These are phyloP conservation scores for Terfezia claveryi DNA, from an alignment of 495 filamentous ascomycete genomes.

Conservation along the genomic window DNA sequence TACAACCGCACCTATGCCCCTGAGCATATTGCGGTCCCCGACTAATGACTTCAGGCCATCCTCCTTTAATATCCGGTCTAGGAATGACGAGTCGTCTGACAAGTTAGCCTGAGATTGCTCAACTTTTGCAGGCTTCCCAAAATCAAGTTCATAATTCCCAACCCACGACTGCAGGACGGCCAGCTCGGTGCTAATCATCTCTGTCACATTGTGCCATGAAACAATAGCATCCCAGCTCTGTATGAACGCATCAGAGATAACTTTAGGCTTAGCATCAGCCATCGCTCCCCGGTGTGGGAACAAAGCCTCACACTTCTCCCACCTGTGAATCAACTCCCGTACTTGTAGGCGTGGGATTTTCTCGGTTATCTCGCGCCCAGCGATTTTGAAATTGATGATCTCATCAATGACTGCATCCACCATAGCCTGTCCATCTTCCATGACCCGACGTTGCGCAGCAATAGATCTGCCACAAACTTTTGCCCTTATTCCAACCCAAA, in stretches of 20 bases:
- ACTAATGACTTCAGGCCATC: slow-evolving; percentile 83
- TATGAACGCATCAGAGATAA: slow-evolving; percentile 48
- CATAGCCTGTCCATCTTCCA: slow-evolving; percentile 52
- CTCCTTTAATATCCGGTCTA: slow-evolving; percentile 95
- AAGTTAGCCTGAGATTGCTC: slow-evolving; percentile 23
- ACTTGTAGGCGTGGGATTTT: slow-evolving; percentile 73
- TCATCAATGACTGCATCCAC: slow-evolving; percentile 56
- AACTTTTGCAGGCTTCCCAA: slow-evolving; percentile 30
- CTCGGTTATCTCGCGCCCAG: slow-evolving; percentile 77
- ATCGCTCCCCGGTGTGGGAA: slow-evolving; percentile 63
- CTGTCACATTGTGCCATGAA: slow-evolving; percentile 94
- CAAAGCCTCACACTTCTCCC: slow-evolving; percentile 63
- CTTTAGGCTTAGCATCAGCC: slow-evolving; percentile 44
- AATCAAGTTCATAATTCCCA: slow-evolving; percentile 85
- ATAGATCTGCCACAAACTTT: slow-evolving; percentile 63
- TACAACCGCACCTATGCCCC: slow-evolving; percentile 60
- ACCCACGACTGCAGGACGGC: slow-evolving; percentile 85
- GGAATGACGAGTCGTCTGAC: slow-evolving; percentile 48
- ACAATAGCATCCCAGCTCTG: slow-evolving; percentile 71
- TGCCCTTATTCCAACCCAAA: slow-evolving; percentile 76
- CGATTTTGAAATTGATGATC: slow-evolving; percentile 79
- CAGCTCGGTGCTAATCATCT: slow-evolving; percentile 87
- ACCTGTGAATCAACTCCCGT: slow-evolving; percentile 63
- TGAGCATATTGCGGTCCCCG: slow-evolving; percentile 66
- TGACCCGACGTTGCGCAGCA: slow-evolving; percentile 55